Percentiles rank a stretch among this genome's conserved stretches.
These are phyloP conservation scores for Phlyctochytrium bullatum DNA, from an alignment of 192 early-diverging fungal species.

Conservation along the genomic window DNA sequence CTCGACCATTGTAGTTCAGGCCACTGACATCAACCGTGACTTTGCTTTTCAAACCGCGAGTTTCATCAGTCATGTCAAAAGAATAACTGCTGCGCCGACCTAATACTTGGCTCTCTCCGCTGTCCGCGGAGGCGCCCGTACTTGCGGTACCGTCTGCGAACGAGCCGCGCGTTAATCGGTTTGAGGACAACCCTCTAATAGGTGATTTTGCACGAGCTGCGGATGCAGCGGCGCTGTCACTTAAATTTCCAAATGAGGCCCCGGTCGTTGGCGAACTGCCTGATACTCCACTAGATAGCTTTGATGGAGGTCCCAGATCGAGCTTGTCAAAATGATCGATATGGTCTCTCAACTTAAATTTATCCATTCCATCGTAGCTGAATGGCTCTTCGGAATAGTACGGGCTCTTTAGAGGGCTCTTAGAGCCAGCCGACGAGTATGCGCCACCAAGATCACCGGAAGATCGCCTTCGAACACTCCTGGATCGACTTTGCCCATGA, in stretches of 20 bases:
- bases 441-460: conserved; percentile 16
- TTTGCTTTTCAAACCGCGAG: not conserved
- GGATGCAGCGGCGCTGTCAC: too few species aligned
- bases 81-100: not conserved
- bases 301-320: conserved; percentile 20
- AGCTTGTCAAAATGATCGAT: conserved; percentile 25
- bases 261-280: not conserved
- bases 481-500: conserved; percentile 6
- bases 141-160: conserved; percentile 4
- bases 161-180: conserved; percentile 2
- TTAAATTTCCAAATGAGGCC: too few species aligned
- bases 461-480: conserved; percentile 24
- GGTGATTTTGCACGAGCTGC: conserved; percentile 14
- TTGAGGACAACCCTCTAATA: conserved; percentile 4
- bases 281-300: not conserved
- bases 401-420: conserved; percentile 31
- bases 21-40: conserved; percentile 6
- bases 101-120: not conserved
- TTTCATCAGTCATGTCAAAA: conserved; percentile 4
- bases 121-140: not conserved
- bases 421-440: conserved; percentile 3
- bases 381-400: conserved; percentile 32
- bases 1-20: not conserved
- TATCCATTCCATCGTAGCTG: conserved; percentile 6
- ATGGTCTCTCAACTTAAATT: conserved; percentile 25